Percentiles rank a stretch among this genome's conserved stretches.
phyloP scores from a whole-genome alignment of 192 early-diverging fungal species.

The Dissophora ornata region DNA sequence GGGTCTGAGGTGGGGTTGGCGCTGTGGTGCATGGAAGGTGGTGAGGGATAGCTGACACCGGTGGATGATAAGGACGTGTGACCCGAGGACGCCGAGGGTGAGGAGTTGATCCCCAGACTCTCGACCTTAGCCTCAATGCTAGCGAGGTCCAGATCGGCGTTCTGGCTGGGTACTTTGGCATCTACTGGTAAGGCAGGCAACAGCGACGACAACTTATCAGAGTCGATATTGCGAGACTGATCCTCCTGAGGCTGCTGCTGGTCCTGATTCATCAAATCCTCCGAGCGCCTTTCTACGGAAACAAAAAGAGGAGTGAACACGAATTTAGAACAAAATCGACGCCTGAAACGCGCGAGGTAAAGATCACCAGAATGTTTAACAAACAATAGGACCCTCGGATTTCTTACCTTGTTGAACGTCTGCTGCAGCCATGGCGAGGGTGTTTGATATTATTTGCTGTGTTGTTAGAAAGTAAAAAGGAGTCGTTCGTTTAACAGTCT shows the following conservation, averaged over 20 bases:
- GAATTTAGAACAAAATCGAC: too few relatives aligned
- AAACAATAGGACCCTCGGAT: too few relatives aligned
- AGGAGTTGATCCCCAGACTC: slow-evolving; percentile 13
- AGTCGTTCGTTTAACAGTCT: too few relatives aligned
- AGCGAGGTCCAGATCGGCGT: neutral
- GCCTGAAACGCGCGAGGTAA: too few relatives aligned
- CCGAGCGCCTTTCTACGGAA: slow-evolving; percentile 28
- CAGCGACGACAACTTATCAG: slow-evolving; percentile 24
- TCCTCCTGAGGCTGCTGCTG: slow-evolving; percentile 1
- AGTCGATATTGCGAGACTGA: neutral
- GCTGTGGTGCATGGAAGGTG: slow-evolving; percentile 5
- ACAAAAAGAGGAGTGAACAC: neutral
- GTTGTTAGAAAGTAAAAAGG: neutral
- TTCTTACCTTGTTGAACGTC: slow-evolving; percentile 31
- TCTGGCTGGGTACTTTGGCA: neutral
- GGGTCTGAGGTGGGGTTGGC: slow-evolving; percentile 10
- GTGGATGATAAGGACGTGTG: slow-evolving; percentile 12
- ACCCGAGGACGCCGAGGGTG: neutral
- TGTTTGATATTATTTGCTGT: neutral
- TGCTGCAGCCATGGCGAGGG: slow-evolving; percentile 18
- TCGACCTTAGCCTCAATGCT: slow-evolving; percentile 36
- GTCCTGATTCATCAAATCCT: slow-evolving; percentile 27
- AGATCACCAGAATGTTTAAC: too few relatives aligned
- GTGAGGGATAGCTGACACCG: slow-evolving; percentile 22
- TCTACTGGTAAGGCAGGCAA: slow-evolving; percentile 42